Base-by-base conservation (phyloP, 805 yeast species). In the Kodamaea hsintzibuensis region DNA sequence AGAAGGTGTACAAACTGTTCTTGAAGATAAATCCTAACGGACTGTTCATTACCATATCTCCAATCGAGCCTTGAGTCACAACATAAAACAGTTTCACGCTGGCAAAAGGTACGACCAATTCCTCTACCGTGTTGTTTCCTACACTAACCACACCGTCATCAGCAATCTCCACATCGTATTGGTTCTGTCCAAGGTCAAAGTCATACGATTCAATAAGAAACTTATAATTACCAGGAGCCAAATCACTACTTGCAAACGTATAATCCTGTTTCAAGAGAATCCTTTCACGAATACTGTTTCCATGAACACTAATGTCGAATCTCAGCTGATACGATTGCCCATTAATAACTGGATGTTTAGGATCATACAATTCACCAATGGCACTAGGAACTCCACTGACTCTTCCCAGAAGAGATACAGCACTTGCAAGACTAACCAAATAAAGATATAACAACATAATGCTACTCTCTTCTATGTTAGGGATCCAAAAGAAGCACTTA, bases 11-110 rank as follows among this genome's bases (percentile, higher is more conserved):
- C n/a, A 63, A 40, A 30, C 55, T 63, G 60, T 68, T 76, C 48
- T 62, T 65, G 60, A 76, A 75, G 12, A 76, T 71, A 55, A 69
- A 65, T 7, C 80, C 80, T 39, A 76, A 63, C 3, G 80, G 80
- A 60, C 78, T 69, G 53, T 63, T 65, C 68, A 70, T 56, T 8
- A 76, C 40, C 70, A 75, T 63, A 42, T 67, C 73, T 1, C 55
- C 42, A 17, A 76, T 46, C 13, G 71, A 65, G 13, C 72, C 67
- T 52, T 55, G 66, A 3, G 71, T 57, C 17, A 52, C 54, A 55
- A 73, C 76, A 56, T 76, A 76, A 58, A 68, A 76, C 53, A 68
- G 65, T 49, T 72, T 70, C 33, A 55, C 49, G 17, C 57, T 66
- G 10, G 48, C 47, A 35, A 63, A 57, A 9, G 58, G 54, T n/a